Evolutionary conservation across 139 green algal genomes (phyloP).

Genomic region (Chlorella sp.): DNA sequence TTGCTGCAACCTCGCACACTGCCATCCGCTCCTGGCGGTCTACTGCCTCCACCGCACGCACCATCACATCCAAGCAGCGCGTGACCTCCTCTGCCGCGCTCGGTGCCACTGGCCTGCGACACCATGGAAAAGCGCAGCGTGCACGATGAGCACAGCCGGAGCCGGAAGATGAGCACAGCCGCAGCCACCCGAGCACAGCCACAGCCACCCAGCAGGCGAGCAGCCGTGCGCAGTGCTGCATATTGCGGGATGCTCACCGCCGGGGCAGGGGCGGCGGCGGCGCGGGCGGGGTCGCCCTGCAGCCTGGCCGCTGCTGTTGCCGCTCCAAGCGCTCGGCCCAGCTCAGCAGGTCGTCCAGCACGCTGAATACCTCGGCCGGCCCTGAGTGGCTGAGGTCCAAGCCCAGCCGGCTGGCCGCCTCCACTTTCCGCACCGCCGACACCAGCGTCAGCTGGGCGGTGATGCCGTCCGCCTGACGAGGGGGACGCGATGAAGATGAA

Average conservation of each 20-base stretch:
- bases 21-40: not conserved
- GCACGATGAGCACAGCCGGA: not conserved
- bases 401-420: slow-evolving; percentile 27
- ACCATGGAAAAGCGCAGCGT: no score
- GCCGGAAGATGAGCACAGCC: not conserved
- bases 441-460: slow-evolving; percentile 30
- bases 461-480: slow-evolving; percentile 15
- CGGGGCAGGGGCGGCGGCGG: not conserved
- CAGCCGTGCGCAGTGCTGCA: not conserved
- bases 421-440: slow-evolving; percentile 28
- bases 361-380: slow-evolving; percentile 13
- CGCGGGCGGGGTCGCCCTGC: not conserved
- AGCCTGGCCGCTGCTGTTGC: not conserved
- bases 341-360: slow-evolving; percentile 37
- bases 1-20: slow-evolving; percentile 24
- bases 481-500: no score
- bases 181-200: not conserved
- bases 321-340: slow-evolving; percentile 26
- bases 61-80: slow-evolving; percentile 21
- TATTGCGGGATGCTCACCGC: not conserved
- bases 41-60: slow-evolving; percentile 8
- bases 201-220: not conserved
- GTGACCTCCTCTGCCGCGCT: slow-evolving; percentile 10
- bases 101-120: no score
- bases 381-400: slow-evolving; percentile 7